These are phyloP conservation scores for Phytophthora parvispora DNA, from an alignment of 352 stramenopile genomes.

Conservation along the genomic window DNA sequence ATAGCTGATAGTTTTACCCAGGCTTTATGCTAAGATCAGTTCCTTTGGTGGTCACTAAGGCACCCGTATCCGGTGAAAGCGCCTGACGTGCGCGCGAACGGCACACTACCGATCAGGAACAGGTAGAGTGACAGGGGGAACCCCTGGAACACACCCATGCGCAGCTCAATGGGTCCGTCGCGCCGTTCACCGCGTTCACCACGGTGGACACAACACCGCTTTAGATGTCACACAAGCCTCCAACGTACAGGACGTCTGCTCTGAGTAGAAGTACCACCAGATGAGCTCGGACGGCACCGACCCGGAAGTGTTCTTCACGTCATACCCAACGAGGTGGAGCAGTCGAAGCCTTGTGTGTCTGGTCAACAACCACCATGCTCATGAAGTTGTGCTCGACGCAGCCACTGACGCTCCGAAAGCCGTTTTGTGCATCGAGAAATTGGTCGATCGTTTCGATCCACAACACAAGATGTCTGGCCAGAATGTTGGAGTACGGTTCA, in stretches of 20 bases:
- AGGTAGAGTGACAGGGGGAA: neutral
- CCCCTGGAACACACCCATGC: neutral
- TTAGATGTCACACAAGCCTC: neutral
- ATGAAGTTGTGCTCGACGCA: neutral
- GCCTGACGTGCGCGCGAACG: too few species aligned
- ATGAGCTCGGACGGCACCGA: neutral
- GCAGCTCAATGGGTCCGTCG: neutral
- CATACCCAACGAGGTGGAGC: neutral
- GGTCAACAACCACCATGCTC: neutral
- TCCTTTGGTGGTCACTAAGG: neutral
- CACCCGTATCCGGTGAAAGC: neutral
- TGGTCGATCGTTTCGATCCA: neutral
- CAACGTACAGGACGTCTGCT: neutral
- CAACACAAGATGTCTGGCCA: neutral
- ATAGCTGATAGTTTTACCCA: neutral
- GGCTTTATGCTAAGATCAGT: neutral
- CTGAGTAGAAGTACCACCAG: neutral
- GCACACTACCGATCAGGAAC: neutral
- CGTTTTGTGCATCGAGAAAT: neutral
- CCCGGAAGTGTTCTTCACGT: neutral
- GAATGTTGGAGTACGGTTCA: neutral
- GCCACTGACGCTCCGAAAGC: neutral
- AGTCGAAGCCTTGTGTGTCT: neutral
- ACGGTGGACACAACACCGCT: neutral
- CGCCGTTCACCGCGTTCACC: neutral